These are phyloP conservation scores for Brasilioporus rufonigricans DNA, from an alignment of 768 basidiomycete genomes.

Conservation along the genomic window DNA sequence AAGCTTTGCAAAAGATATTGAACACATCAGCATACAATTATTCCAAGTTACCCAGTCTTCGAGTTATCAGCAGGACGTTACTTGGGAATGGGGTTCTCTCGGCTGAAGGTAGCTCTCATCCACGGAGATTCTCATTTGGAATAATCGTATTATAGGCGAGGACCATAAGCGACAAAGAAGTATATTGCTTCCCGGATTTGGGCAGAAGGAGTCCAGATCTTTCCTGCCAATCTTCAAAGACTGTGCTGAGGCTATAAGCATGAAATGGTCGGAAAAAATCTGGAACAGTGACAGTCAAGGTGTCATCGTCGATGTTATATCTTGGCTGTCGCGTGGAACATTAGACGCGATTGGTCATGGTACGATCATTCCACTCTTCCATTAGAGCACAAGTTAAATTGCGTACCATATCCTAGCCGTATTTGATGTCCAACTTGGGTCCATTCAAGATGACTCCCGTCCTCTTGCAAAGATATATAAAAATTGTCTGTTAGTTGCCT, in stretches of 20 bases:
- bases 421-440: too few relatives aligned
- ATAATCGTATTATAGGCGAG: too few relatives aligned
- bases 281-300: neutral
- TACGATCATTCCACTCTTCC: too few relatives aligned
- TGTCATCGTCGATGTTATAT: constrained; percentile 15
- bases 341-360: too few relatives aligned
- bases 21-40: constrained; percentile 44
- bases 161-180: too few relatives aligned
- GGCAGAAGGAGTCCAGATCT: too few relatives aligned
- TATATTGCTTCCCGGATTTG: constrained; percentile 55
- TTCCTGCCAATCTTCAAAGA: too few relatives aligned
- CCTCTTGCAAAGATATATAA: neutral
- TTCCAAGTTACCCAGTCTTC: constrained; percentile 30
- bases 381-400: too few relatives aligned
- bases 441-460: neutral
- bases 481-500: neutral
- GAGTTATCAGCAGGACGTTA: constrained; percentile 5
- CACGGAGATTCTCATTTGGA: constrained; percentile 10
- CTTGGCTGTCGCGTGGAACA: constrained; percentile 40
- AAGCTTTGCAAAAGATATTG: too few relatives aligned
- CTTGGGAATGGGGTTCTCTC: constrained; percentile 36
- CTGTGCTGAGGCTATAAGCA: too few relatives aligned
- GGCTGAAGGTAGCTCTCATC: constrained; percentile 35
- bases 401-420: constrained; percentile 4
- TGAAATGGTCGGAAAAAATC: too few relatives aligned